Evolutionary conservation across 805 yeast species (phyloP).

Genomic region (Candida ficus): DNA sequence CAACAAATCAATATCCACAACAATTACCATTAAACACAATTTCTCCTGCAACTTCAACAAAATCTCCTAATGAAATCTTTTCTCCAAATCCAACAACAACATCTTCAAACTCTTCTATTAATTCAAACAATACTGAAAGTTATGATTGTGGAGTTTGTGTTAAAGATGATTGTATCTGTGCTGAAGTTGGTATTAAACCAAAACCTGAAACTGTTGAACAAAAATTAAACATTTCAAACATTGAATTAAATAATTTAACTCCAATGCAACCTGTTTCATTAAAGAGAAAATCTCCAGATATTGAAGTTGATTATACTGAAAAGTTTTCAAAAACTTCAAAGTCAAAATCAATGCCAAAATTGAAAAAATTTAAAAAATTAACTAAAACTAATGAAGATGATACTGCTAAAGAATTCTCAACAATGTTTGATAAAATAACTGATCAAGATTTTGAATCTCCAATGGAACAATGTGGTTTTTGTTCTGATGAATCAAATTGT

Average conservation of each 20-base stretch:
- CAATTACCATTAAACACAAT: constrained; percentile 7
- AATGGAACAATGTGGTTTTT: constrained; percentile 84
- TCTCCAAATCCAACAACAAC: constrained; percentile 15
- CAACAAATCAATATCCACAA: constrained; percentile 8
- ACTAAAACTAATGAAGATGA: constrained; percentile 8
- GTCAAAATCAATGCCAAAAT: constrained; percentile 23
- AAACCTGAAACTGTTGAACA: constrained; percentile 11
- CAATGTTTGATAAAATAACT: constrained; percentile 17
- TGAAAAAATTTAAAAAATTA: constrained; percentile 16
- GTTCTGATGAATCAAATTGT: constrained; percentile 89
- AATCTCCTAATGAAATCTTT: constrained; percentile 32
- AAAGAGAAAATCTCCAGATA: constrained; percentile 30
- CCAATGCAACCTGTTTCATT: constrained; percentile 69
- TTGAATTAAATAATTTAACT: constrained; percentile 35
- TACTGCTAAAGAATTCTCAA: constrained; percentile 16
- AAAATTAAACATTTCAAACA: background rate
- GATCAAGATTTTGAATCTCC: constrained; percentile 42
- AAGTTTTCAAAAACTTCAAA: constrained; percentile 30
- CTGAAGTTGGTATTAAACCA: constrained; percentile 29
- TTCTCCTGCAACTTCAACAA: constrained; percentile 39
- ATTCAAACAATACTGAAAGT: constrained; percentile 15
- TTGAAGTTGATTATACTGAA: constrained; percentile 59
- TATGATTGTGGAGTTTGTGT: constrained; percentile 60
- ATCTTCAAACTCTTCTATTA: constrained; percentile 18
- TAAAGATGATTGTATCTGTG: constrained; percentile 68